Conservation (phyloP, 179 eudicot species). For the Silene coronaria region DNA sequence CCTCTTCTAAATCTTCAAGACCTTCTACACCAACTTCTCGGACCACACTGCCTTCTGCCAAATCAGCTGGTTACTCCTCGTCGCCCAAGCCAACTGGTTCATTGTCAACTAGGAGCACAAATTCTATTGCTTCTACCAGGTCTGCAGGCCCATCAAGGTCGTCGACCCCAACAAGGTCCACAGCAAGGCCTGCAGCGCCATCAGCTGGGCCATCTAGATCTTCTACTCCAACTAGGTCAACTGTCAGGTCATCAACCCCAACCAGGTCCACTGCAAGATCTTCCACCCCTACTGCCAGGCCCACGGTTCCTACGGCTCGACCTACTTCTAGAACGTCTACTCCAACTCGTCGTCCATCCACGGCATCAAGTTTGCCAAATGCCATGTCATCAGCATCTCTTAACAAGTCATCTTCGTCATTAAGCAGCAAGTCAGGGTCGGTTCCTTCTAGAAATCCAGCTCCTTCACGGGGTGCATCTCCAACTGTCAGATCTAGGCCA, state of each 20-base stretch:
- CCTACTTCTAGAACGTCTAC: constrained; percentile 70
- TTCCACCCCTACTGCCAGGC: constrained; percentile 74
- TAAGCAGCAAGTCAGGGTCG: constrained; percentile 45
- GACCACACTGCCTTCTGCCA: constrained; percentile 36
- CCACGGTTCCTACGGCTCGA: constrained; percentile 52
- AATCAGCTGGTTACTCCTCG: constrained; percentile 28
- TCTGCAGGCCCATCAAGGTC: constrained; percentile 68
- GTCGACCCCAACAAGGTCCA: constrained; percentile 68
- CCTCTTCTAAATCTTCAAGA: constrained; percentile 50
- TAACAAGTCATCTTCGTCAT: constrained; percentile 49
- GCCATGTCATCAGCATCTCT: constrained; percentile 36
- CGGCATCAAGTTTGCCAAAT: constrained; percentile 37
- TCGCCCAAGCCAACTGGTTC: constrained; percentile 41
- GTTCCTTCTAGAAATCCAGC: constrained; percentile 46
- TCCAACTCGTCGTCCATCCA: constrained; percentile 63
- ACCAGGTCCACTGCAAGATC: constrained; percentile 69
- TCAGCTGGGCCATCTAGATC: constrained; percentile 47
- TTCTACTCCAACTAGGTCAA: constrained; percentile 53
- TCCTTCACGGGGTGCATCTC: constrained; percentile 68
- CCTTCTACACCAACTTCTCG: constrained; percentile 43
- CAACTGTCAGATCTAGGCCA: constrained; percentile 70
- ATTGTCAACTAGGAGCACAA: constrained; percentile 35
- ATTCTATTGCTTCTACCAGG: constrained; percentile 41
- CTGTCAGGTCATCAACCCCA: constrained; percentile 70
- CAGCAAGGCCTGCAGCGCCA: constrained; percentile 65